Evolutionary conservation across 1,284 basidiomycete species (phyloP), one percentile per base, ranked within the genome.

Genomic region (Papiliotrema flavescens): DNA sequence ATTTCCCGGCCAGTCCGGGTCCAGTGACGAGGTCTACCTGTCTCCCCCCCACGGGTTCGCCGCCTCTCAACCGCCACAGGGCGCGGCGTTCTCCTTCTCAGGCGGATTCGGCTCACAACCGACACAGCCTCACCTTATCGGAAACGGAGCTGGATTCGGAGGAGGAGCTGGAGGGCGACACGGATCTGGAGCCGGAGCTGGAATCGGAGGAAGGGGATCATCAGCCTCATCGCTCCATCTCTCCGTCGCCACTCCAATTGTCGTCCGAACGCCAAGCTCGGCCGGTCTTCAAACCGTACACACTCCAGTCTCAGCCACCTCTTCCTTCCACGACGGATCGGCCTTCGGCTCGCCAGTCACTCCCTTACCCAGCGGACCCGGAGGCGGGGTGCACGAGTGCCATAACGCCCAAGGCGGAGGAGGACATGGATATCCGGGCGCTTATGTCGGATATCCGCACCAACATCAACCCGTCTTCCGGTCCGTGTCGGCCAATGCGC

Each of bases 11-110:
- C 28, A 32, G 28, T 32, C 28, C 28, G 28, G 6, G 11, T 32
- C 28, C 6, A 57, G 61, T 37, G 53, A 64, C 40, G 54, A 53
- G 20, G 50, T 55, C 13, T 61, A 66, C 53, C 67, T 67, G 54
- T 46, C 67, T 5, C 54, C 59, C 62, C 66, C 64, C 69, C 67
- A 69, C 63, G 67, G 57, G 43, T 53, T 66, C 67, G 65, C 71
- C 64, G 62, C 69, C 62, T 59, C 67, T 60, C 62, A 68, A 60
- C 66, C 67, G 66, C 56, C 69, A 54, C 65, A 67, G 65, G 57
- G 66, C 39, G 64, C 70, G 63, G 69, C 66, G 63, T 63, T 61
- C 55, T 17, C 51, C 48, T 62, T 63, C 65, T 35, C 44, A 46
- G 65, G 65, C 61, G 71, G 70, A 23, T 64, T 63, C 59, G 55